These are phyloP conservation scores for Radiomyces spectabilis DNA, from an alignment of 192 early-diverging fungal genomes.

Conservation along the genomic window DNA sequence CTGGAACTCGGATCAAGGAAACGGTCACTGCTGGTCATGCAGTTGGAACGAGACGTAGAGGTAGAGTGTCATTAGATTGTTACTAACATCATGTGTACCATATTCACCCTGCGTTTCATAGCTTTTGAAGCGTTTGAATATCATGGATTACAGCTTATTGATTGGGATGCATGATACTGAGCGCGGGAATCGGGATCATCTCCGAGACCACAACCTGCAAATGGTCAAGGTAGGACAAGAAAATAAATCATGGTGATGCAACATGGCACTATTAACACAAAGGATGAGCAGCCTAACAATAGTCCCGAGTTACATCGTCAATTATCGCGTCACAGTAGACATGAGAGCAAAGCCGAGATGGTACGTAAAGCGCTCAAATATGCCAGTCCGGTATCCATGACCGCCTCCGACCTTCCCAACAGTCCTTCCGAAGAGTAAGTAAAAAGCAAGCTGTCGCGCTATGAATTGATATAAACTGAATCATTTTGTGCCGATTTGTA, in stretches of 20 bases:
- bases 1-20: constrained; percentile 82
- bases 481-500: no score
- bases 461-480: no score
- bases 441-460: no score
- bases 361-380: constrained; percentile 40
- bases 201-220: constrained; percentile 81
- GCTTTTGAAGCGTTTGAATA: constrained; percentile 67
- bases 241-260: no score
- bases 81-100: not conserved
- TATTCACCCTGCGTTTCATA: constrained; percentile 9
- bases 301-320: no score
- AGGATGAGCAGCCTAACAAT: no score
- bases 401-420: constrained; percentile 49
- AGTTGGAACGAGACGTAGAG: constrained; percentile 82
- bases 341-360: constrained; percentile 43
- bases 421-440: constrained; percentile 39
- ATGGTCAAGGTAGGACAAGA: constrained; percentile 44
- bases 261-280: no score
- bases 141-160: constrained; percentile 99
- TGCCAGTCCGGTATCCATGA: constrained; percentile 52
- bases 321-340: no score
- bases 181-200: constrained; percentile 80
- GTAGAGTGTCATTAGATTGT: no score
- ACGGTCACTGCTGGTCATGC: constrained; percentile 68
- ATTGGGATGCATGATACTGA: constrained; percentile 86